Evolutionary conservation across 2,329 filamentous ascomycete genomes (phyloP).

Genomic region (Didymella arachidicola): DNA sequence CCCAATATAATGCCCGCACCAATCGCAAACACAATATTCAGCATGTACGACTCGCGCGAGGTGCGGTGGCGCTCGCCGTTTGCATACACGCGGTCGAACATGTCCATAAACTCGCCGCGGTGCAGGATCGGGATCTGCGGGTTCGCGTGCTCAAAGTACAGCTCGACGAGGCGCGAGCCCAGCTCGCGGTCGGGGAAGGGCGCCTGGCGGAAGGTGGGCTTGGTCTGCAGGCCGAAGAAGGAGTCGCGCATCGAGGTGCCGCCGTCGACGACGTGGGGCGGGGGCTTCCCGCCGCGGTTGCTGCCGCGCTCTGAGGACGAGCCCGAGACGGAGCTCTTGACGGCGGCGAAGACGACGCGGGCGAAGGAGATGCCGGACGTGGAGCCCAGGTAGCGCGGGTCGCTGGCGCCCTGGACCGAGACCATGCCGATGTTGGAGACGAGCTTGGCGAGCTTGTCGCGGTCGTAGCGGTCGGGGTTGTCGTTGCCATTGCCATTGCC

Average conservation of each 20-base stretch:
- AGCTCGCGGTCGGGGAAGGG: slow-evolving; percentile 81
- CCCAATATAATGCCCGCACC: slow-evolving; percentile 90
- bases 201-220: slow-evolving; percentile 84
- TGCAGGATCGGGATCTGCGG: slow-evolving; percentile 95
- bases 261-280: slow-evolving; percentile 58
- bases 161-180: slow-evolving; percentile 73
- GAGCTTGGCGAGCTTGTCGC: slow-evolving; percentile 69
- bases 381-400: slow-evolving; percentile 82
- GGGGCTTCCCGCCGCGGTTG: slow-evolving; percentile 63
- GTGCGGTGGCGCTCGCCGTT: slow-evolving; percentile 71
- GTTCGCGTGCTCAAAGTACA: slow-evolving; percentile 97
- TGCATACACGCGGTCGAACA: slow-evolving; percentile 83
- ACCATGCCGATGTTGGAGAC: slow-evolving; percentile 77
- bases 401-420: slow-evolving; percentile 78
- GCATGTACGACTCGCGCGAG: slow-evolving; percentile 84
- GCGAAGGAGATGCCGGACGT: slow-evolving; percentile 94
- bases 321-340: slow-evolving; percentile 74
- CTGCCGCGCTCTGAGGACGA: slow-evolving; percentile 68
- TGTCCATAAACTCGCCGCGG: slow-evolving; percentile 84
- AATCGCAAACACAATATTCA: slow-evolving; percentile 98
- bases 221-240: slow-evolving; percentile 95
- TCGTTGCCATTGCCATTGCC: no score
- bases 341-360: slow-evolving; percentile 89
- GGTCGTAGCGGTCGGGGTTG: slow-evolving; percentile 54
- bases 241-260: slow-evolving; percentile 91